Conservation (phyloP, 495 filamentous ascomycete species). For the Coniosporium apollinis region DNA sequence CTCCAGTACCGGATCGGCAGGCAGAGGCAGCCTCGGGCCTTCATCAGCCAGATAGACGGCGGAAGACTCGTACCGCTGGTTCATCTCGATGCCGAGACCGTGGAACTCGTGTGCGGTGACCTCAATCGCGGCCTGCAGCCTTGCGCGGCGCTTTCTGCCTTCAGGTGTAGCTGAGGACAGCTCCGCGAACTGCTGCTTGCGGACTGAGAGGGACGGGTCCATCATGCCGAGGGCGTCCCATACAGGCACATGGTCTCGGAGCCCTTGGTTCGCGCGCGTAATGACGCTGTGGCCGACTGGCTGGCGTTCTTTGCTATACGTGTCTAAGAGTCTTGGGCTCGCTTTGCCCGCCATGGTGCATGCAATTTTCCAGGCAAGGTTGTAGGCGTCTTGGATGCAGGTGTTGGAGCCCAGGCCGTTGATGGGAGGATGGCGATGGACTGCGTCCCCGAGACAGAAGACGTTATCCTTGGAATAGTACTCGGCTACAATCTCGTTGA, state of each 20-base stretch:
- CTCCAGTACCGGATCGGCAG: conserved; percentile 16
- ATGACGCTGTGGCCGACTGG: conserved; percentile 31
- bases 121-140: conserved; percentile 23
- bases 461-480: conserved; percentile 17
- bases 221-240: conserved; percentile 31
- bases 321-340: conserved; percentile 25
- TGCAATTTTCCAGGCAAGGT: conserved; percentile 40
- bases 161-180: conserved; percentile 18
- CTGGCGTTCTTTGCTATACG: conserved; percentile 34
- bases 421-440: conserved; percentile 34
- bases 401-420: conserved; percentile 38
- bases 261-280: conserved; percentile 31
- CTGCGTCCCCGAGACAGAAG: conserved; percentile 36
- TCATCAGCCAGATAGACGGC: conserved; percentile 16
- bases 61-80: conserved; percentile 29
- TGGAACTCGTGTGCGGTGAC: conserved; percentile 31
- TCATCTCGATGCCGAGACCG: conserved; percentile 34
- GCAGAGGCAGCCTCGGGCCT: conserved; percentile 2
- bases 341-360: conserved; percentile 29
- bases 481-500: conserved; percentile 36
- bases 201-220: conserved; percentile 16
- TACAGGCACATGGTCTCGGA: conserved; percentile 27
- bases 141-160: conserved; percentile 21
- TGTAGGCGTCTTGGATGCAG: conserved; percentile 38
- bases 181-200: conserved; percentile 18